Base-by-base conservation (phyloP, 148 eudicot genomes). In the Talinum fruticosum region DNA sequence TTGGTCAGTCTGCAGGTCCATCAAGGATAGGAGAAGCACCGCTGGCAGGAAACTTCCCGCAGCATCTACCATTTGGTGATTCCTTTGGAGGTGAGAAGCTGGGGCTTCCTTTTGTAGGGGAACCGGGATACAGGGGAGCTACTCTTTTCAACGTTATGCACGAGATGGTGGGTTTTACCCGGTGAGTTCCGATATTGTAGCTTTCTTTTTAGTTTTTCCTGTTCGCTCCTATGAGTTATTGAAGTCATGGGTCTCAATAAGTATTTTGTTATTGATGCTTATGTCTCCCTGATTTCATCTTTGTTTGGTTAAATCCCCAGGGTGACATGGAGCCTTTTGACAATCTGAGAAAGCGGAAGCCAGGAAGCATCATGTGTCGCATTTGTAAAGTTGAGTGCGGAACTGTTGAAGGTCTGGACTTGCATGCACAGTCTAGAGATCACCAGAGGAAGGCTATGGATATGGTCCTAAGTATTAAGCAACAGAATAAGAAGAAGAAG, bases 331-430 rank as follows among this genome's bases (percentile, higher is more conserved):
- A 90, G 76, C 81, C 94, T 19, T 88, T 92, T 86, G 97, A 90
- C 67, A 85, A 82, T 54, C 71, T 82, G 18, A 85, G 97, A 76
- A 93, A 85, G 84, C 88, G 93, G 76, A 89, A 85, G 78, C 81
- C 86, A 23, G 77, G 87, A 61, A 88, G 88, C 80, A 83, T 87
- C 30, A 90, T 94, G 99, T 96, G 99, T 75, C 90, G 97, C 66
- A 93, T 96, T 62, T 96, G 99, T 85, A 87, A 86, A 75, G 85
- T 96, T 77, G 97, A 96, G 72, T 96, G 99, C 90, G 96, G 91
- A 72, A 84, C 92, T 51, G 90, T 96, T 75, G 99, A 96, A 76
- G 98, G 95, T 28, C 80, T 96, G 79, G 99, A 96, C 65, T 44
- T 91, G 88, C 99, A 96, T 85, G 87, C 95, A 33, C 99, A 96